Evolutionary conservation across 78 protist genomes (phyloP), one percentile per base, ranked within the genome.

Genomic region (Chrysochromulina parva): DNA sequence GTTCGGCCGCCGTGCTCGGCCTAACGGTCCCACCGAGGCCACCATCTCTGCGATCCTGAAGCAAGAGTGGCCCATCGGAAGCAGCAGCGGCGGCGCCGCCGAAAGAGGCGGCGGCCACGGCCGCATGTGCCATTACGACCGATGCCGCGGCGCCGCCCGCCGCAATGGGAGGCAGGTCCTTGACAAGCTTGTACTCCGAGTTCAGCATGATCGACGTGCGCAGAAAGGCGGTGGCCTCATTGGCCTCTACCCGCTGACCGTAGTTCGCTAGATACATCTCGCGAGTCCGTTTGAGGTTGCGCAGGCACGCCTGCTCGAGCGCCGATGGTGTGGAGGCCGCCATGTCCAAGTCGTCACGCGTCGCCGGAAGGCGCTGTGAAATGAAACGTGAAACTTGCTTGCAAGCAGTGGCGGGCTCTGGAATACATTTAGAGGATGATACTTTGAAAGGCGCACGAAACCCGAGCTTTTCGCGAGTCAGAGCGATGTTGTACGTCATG

Each of bases 131-230:
- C 28, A 16, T 55, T 53, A 55, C 82, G 82, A 55, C 82, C 11
- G 28, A 22, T 2, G 57, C 28, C 11, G 28, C 82, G 24, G 57
- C 82, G 14, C 57, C 82, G 24, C 28, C 4, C 71, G 71, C 71
- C 28, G 86, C 73, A 10, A 67, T 85, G 14, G 92, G 88, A 4
- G 92, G 84, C 88, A 90, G 53, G 52, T 90, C 92, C 88, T 90
- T 90, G 13, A 90, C 92, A 22, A 53, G 52, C 28, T 17, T 14
- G 85, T 78, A 90, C 65, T 78, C 92, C 16, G 53, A 62, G 55
- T 9, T 53, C 16, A 48, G 28, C 17, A 78, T 90, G 88, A 10
- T 28, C 14, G 19, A 38, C 13, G 50, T 2, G 19, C 50, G 38
- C 19, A 53, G 62, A 58, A 1, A 0, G 57, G 16, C 26, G 55